Evolutionary conservation across 129 eudicot genomes (phyloP).

Genomic region (Arctium minus): DNA sequence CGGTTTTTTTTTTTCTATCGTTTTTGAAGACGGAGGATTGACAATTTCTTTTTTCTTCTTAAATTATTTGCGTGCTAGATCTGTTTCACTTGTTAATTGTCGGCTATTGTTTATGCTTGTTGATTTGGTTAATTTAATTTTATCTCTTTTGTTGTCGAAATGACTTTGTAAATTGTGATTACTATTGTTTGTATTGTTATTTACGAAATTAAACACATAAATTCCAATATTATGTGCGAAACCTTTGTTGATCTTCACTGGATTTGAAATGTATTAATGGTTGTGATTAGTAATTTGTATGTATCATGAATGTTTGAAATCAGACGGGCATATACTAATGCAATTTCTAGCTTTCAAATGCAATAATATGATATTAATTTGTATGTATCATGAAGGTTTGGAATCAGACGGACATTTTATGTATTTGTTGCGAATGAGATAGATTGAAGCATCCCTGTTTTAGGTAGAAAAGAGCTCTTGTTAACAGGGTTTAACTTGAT

Average conservation of each 20-base stretch:
- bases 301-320: background rate
- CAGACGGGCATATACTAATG: background rate
- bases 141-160: conserved; percentile 1
- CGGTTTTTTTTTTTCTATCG: background rate
- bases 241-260: background rate
- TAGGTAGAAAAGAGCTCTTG: background rate
- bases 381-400: too few relatives aligned
- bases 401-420: too few relatives aligned
- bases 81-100: background rate
- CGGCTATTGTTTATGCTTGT: background rate
- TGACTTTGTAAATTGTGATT: background rate
- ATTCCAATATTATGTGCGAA: background rate
- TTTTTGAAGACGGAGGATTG: background rate
- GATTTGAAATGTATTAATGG: background rate
- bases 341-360: background rate
- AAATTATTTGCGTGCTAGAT: conserved; percentile 1
- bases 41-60: background rate
- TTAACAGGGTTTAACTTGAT: background rate
- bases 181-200: background rate
- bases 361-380: background rate
- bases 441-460: background rate
- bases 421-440: background rate
- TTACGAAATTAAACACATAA: background rate
- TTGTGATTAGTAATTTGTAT: background rate
- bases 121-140: background rate